Conservation (phyloP, 2,329 filamentous ascomycete species). For the Arthroderma uncinatum region DNA sequence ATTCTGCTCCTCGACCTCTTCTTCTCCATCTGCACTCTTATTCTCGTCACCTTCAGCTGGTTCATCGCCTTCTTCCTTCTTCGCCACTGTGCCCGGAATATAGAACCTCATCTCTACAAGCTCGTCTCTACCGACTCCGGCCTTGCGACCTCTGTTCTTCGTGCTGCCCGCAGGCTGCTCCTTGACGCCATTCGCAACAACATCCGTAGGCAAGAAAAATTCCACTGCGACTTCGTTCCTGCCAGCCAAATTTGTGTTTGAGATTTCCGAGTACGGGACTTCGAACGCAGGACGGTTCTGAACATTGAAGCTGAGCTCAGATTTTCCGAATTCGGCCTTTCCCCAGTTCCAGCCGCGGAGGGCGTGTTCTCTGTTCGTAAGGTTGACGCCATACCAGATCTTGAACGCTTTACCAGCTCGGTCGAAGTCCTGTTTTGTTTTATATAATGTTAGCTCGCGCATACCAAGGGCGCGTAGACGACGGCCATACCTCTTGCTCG, state of each 20-base stretch:
- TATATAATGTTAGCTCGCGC: slow-evolving; percentile 14
- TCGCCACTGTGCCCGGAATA: slow-evolving; percentile 78
- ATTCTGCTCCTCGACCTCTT: slow-evolving; percentile 65
- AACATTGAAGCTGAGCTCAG: slow-evolving; percentile 91
- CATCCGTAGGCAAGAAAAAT: slow-evolving; percentile 65
- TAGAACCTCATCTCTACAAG: slow-evolving; percentile 98
- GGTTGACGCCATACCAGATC: slow-evolving; percentile 89
- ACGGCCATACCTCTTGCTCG: slow-evolving; percentile 55
- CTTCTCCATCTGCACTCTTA: slow-evolving; percentile 43
- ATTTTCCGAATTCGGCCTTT: slow-evolving; percentile 91
- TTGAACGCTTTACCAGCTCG: slow-evolving; percentile 88
- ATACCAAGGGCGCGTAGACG: not conserved
- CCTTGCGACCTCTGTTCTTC: slow-evolving; percentile 70
- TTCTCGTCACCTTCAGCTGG: slow-evolving; percentile 59
- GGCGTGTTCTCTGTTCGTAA: slow-evolving; percentile 89
- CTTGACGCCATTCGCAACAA: slow-evolving; percentile 60
- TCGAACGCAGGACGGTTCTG: slow-evolving; percentile 95
- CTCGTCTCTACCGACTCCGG: slow-evolving; percentile 79
- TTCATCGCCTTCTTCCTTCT: slow-evolving; percentile 48
- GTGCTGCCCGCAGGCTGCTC: slow-evolving; percentile 60
- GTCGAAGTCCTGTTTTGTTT: slow-evolving; percentile 61
- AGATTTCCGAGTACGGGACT: slow-evolving; percentile 92
- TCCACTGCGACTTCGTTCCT: slow-evolving; percentile 97
- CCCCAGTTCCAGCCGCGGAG: slow-evolving; percentile 99
- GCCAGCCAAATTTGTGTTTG: slow-evolving; percentile 92